phyloP scores from a whole-genome alignment of 116 monocot species.

The Cymodocea nodosa region DNA sequence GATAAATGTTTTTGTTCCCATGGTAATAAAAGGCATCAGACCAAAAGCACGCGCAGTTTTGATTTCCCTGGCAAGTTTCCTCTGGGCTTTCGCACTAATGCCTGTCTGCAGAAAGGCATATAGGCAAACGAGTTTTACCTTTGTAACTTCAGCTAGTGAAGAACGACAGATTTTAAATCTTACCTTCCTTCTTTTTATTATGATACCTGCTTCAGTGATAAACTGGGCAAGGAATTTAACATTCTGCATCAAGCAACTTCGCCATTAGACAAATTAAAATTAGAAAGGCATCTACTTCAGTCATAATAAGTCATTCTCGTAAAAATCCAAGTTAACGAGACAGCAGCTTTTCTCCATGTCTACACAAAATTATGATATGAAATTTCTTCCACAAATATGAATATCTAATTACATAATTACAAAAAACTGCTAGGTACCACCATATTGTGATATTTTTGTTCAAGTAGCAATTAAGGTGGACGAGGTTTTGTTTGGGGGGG shows the following conservation, averaged over 20 bases:
- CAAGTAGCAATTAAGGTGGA: too few species aligned
- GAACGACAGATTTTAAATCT: not conserved
- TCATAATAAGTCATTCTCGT: too few species aligned
- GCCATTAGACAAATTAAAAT: not conserved
- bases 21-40: conserved; percentile 77
- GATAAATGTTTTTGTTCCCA: conserved; percentile 64
- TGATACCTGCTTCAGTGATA: conserved; percentile 82
- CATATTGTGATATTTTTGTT: too few species aligned
- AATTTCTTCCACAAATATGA: too few species aligned
- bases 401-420: too few species aligned
- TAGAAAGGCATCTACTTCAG: not conserved
- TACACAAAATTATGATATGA: too few species aligned
- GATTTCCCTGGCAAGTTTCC: conserved; percentile 82
- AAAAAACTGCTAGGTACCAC: too few species aligned
- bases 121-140: not conserved
- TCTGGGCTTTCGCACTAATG: conserved; percentile 91
- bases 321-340: too few species aligned
- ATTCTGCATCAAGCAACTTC: conserved; percentile 35
- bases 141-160: not conserved
- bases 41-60: conserved; percentile 76
- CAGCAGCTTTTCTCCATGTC: too few species aligned
- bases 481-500: too few species aligned
- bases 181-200: conserved; percentile 88
- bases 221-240: conserved; percentile 73
- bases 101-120: conserved; percentile 30